Conservation (phyloP, 2,329 filamentous ascomycete species). For the Acrocalymma vagum region DNA sequence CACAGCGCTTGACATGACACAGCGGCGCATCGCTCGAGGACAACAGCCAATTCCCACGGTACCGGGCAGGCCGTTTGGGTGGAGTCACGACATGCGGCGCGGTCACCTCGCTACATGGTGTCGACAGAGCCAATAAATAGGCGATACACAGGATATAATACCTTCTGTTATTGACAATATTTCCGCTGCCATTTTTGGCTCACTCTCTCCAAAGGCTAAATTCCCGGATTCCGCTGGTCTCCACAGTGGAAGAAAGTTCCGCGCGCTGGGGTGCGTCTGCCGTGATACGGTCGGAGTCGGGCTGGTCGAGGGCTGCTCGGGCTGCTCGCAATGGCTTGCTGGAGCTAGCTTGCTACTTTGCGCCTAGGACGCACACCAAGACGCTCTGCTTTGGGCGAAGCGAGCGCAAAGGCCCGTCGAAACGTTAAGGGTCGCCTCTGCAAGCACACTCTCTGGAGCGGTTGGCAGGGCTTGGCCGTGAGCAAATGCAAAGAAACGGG, state of each 20-base stretch:
- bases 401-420: conserved; percentile 17
- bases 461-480: no score
- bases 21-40: conserved; percentile 30
- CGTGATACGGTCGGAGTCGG: conserved; percentile 28
- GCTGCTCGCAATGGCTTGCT: no score
- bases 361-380: no score
- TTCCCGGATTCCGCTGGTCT: conserved; percentile 29
- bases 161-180: conserved; percentile 46
- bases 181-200: conserved; percentile 46
- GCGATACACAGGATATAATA: conserved; percentile 37
- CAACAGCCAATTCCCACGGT: conserved; percentile 21
- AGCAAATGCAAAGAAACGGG: no score
- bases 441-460: no score
- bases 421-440: no score
- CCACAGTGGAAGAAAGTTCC: conserved; percentile 37
- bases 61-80: conserved; percentile 31
- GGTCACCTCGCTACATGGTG: conserved; percentile 36
- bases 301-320: conserved; percentile 12
- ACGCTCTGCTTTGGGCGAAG: conserved; percentile 19
- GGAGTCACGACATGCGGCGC: no score
- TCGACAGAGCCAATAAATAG: conserved; percentile 40
- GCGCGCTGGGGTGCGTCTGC: conserved; percentile 24
- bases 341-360: no score
- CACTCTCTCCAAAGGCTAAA: conserved; percentile 37
- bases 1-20: conserved; percentile 16